Evolutionary conservation across 768 basidiomycete genomes (phyloP).

Genomic region (Phallus indusiatus): DNA sequence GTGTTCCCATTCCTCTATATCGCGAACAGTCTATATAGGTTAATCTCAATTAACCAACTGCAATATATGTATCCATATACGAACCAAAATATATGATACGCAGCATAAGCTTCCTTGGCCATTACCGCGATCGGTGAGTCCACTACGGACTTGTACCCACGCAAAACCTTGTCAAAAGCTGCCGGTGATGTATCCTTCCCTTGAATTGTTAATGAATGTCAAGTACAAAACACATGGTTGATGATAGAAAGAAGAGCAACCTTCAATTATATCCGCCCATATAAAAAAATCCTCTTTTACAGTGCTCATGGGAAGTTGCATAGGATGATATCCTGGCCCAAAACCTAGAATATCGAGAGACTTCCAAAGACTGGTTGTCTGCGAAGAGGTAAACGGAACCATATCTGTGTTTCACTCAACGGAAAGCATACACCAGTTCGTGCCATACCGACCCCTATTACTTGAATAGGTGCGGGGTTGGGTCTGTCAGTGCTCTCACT

Average conservation of each 20-base stretch:
- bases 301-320: not conserved
- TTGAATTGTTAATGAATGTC: not conserved
- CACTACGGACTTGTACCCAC: not conserved
- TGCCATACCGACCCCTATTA: not conserved
- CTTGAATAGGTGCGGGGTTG: not conserved
- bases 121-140: slow-evolving; percentile 1
- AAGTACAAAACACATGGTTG: not conserved
- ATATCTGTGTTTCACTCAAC: not conserved
- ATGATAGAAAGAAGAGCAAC: not conserved
- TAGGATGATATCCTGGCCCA: not conserved
- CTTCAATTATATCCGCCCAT: slow-evolving; percentile 1
- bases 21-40: not conserved
- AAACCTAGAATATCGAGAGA: not conserved
- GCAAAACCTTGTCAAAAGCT: not conserved
- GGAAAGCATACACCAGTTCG: not conserved
- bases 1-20: not conserved
- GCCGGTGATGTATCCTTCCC: not conserved
- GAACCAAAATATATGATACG: slow-evolving; percentile 3
- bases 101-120: not conserved
- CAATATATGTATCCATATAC: not conserved
- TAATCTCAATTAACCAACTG: not conserved
- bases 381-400: not conserved
- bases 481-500: not conserved
- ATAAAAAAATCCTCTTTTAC: not conserved
- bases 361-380: not conserved